Base-by-base conservation (phyloP, 306 rosid species). In the Arachis stenosperma region DNA sequence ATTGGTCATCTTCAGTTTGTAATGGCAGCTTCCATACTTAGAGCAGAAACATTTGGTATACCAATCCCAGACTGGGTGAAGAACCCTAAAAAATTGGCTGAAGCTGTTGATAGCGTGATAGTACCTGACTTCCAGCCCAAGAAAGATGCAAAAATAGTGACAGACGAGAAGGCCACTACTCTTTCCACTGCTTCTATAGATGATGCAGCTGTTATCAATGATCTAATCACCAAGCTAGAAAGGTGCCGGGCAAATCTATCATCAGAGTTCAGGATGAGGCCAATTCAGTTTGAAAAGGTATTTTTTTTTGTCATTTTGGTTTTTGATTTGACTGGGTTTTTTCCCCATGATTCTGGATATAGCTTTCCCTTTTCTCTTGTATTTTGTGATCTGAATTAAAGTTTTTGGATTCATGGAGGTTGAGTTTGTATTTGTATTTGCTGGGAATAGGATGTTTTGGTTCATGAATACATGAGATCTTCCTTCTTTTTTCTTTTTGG, bases 221-320 rank as follows among this genome's bases (percentile, higher is more conserved):
- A 90, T 69, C 83, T 94, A 57, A 84, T 87, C 7, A 9, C 11
- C 53, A 94, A 75, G 84, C 82, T 91, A 73, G 97, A 91, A 83
- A 87, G 84, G 6, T 83, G 77, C 54, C 82, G 81, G 14, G 47
- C 82, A 67, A 87, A 61, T 48, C 87, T 91, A 62, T 84, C 76
- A 2, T 86, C 86, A 17, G 95, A 84, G 43, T 91, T 86, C 86
- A 84, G 92, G 86, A 91, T 94, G 99, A 94, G 85, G 63, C 99
- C 99, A n/a, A 63, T 94, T 83, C 97, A 87, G 63, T 94, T 94
- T 59, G 99, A 94, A 77, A 94, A 94, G 97, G 98, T 94, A 4
- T 55, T 15, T 50, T 52, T 73, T 22, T 27, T 52, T 60, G 27
- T 22, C 27, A 40, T 47, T 15, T 1, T 8, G 1, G 3, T 6